Evolutionary conservation across 345 rosid species (phyloP).

Genomic region (Rhodamnia argentea): DNA sequence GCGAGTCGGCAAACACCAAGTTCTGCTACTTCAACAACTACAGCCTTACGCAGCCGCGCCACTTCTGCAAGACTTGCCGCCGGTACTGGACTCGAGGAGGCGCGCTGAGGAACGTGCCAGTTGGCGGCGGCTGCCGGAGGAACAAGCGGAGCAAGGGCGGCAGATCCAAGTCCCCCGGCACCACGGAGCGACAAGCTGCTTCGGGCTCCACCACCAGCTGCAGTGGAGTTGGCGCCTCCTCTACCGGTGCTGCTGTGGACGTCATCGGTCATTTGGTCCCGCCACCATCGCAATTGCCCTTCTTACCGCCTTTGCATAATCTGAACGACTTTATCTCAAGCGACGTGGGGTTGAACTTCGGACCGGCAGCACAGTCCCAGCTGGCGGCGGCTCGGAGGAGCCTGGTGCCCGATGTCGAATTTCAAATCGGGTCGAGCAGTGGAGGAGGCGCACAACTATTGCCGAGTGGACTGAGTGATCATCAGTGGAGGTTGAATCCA

Average conservation of each 20-base stretch:
- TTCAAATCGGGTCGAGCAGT: conserved; percentile 14
- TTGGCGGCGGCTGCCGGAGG: conserved; percentile 60
- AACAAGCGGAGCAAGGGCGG: conserved; percentile 46
- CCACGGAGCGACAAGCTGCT: not conserved
- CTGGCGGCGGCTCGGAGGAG: conserved; percentile 12
- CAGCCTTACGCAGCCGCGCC: conserved; percentile 70
- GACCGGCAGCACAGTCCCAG: not conserved
- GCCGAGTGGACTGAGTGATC: conserved; percentile 13
- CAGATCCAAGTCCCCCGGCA: conserved; percentile 39
- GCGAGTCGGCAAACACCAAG: conserved; percentile 60
- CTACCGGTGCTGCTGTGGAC: not conserved
- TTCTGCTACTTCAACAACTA: conserved; percentile 75
- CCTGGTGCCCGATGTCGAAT: conserved; percentile 9
- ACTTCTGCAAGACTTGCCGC: conserved; percentile 68
- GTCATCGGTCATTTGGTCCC: conserved; percentile 6
- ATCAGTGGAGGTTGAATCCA: conserved; percentile 5
- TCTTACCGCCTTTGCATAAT: conserved; percentile 32
- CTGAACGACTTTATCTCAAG: conserved; percentile 17
- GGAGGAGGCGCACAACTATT: conserved; percentile 9
- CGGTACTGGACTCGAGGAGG: conserved; percentile 80
- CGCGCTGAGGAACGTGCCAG: conserved; percentile 66
- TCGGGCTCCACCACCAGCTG: conserved; percentile 10
- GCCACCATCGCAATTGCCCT: conserved; percentile 17
- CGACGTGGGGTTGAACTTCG: conserved; percentile 19
- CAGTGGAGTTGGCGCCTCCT: conserved; percentile 17